A percentile compares a stretch with the other conserved stretches of the same genome.
Conservation (phyloP, 2,329 filamentous ascomycete species). For the Fusarium gaditjirri region DNA sequence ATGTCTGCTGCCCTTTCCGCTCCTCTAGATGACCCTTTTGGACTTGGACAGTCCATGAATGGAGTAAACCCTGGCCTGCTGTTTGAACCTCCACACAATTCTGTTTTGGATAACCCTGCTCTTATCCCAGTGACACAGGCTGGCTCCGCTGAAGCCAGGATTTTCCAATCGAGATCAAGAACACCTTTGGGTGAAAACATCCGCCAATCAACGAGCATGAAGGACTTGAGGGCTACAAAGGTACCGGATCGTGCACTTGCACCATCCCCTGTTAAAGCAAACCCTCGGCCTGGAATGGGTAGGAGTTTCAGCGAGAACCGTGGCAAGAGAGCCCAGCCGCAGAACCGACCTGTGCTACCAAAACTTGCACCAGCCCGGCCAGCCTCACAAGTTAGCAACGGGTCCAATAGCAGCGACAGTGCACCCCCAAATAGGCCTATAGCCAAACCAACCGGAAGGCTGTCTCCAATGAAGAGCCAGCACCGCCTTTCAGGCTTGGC, state of each 20-base stretch:
- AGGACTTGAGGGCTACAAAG: constrained; percentile 56
- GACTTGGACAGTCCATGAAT: constrained; percentile 56
- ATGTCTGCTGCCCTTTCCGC: constrained; percentile 56
- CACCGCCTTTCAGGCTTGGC: constrained; percentile 62
- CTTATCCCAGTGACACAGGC: constrained; percentile 47
- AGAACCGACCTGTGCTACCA: constrained; percentile 55
- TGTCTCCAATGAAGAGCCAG: constrained; percentile 64
- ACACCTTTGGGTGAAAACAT: constrained; percentile 50
- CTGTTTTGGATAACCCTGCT: constrained; percentile 54
- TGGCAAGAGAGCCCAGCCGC: constrained; percentile 54
- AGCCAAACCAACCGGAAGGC: constrained; percentile 57
- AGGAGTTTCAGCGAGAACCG: constrained; percentile 66
- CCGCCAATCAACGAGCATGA: constrained; percentile 59
- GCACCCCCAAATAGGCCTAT: constrained; percentile 48
- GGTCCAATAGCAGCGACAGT: constrained; percentile 45
- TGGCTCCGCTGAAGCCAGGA: constrained; percentile 44
- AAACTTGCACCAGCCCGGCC: constrained; percentile 59
- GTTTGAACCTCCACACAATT: constrained; percentile 63
- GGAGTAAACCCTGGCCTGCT: constrained; percentile 70
- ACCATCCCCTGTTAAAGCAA: constrained; percentile 64
- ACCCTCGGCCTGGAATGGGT: constrained; percentile 60
- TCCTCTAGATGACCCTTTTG: constrained; percentile 63
- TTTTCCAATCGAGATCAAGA: constrained; percentile 42
- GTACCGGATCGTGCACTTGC: constrained; percentile 54
- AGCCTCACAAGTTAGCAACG: constrained; percentile 47